Evolutionary conservation across 108 stramenopile species (phyloP).

Genomic region (Cyclotella cryptica): DNA sequence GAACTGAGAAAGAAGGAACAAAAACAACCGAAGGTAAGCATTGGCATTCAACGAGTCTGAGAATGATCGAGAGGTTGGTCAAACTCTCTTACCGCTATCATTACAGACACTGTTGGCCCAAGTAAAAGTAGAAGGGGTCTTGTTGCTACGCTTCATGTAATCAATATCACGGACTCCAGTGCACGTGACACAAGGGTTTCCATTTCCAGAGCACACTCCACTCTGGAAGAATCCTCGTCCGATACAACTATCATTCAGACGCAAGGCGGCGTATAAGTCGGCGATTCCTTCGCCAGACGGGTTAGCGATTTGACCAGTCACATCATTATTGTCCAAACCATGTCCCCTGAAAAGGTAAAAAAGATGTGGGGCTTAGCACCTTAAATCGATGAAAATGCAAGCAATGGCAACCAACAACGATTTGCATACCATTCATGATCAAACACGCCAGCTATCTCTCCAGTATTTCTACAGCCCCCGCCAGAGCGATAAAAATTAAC

Average conservation of each 20-base stretch:
- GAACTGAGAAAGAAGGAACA: slow-evolving; percentile 1
- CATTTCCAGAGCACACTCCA: neutral
- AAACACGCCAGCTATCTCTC: slow-evolving; percentile 23
- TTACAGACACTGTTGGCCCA: slow-evolving; percentile 7
- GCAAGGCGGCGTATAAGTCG: slow-evolving; percentile 36
- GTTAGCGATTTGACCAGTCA: slow-evolving; percentile 15
- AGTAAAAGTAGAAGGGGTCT: slow-evolving; percentile 12
- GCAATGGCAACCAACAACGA: neutral
- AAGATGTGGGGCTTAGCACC: neutral
- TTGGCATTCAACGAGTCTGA: neutral
- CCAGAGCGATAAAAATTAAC: slow-evolving; percentile 37
- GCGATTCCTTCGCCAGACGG: slow-evolving; percentile 44
- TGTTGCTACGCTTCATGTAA: slow-evolving; percentile 1
- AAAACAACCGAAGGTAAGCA: neutral
- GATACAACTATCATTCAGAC: slow-evolving; percentile 31
- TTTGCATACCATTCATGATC: slow-evolving; percentile 28
- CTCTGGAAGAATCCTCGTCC: slow-evolving; percentile 33
- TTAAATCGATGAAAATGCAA: neutral
- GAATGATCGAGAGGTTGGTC: neutral
- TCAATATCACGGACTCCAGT: slow-evolving; percentile 31
- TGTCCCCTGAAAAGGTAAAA: slow-evolving; percentile 9
- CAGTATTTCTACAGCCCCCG: slow-evolving; percentile 27
- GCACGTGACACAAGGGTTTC: slow-evolving; percentile 4
- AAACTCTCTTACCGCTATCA: neutral
- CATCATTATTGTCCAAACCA: slow-evolving; percentile 33